Evolutionary conservation across 495 filamentous ascomycete species (phyloP).

Genomic region (Hypomontagnella submonticulosa): DNA sequence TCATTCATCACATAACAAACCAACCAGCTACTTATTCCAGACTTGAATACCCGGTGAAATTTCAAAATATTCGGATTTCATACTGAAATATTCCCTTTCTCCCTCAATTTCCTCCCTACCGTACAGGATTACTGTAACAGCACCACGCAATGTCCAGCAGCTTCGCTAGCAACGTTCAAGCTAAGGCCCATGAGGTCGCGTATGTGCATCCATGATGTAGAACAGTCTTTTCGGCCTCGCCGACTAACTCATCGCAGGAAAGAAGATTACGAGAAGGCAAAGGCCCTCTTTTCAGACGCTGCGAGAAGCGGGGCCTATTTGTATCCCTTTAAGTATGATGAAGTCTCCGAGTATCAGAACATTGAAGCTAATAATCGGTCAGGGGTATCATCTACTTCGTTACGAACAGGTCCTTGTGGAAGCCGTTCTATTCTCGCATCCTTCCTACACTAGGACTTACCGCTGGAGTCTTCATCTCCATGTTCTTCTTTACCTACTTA

Average conservation of each 20-base stretch:
- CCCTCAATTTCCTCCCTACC: background rate
- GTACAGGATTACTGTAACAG: background rate
- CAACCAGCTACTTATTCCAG: background rate
- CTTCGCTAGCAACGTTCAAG: conserved; percentile 48
- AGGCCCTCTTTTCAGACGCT: conserved; percentile 67
- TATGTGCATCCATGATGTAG: conserved; percentile 43
- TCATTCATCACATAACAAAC: conserved; percentile 6
- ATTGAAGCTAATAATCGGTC: conserved; percentile 20
- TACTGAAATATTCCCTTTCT: conserved; percentile 1
- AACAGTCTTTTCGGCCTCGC: background rate
- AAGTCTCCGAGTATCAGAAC: background rate
- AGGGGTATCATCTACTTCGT: conserved; percentile 83
- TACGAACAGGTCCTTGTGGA: conserved; percentile 69
- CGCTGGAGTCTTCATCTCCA: conserved; percentile 66
- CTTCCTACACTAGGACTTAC: conserved; percentile 76
- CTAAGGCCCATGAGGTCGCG: conserved; percentile 63
- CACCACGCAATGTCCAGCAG: conserved; percentile 33
- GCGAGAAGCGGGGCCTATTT: conserved; percentile 80
- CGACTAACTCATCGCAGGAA: conserved; percentile 49
- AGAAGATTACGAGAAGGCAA: conserved; percentile 68
- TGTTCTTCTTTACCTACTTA: conserved; percentile 92
- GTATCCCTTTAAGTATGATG: conserved; percentile 78
- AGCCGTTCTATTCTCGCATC: conserved; percentile 76
- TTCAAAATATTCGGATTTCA: too few relatives aligned
- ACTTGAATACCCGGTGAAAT: too few relatives aligned